Evolutionary conservation across 2,329 filamentous ascomycete genomes (phyloP), one percentile per base, ranked within the genome.

Genomic region (Epichloe baconii): DNA sequence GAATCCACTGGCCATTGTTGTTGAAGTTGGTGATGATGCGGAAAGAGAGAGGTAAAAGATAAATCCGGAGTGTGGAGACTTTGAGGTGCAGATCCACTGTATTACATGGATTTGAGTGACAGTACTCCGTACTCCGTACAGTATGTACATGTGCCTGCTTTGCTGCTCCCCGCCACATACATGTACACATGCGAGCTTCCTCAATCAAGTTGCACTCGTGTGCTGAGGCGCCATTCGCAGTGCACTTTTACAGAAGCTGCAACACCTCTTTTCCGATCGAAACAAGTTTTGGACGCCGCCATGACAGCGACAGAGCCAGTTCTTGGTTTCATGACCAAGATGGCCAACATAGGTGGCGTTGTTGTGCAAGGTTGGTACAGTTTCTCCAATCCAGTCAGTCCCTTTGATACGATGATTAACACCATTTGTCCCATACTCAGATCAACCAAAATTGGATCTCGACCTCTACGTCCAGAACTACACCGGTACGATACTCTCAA

Each of bases 381-480:
- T 31, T 31, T 31, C 14, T 45, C 19, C 34, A 36, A 11, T 38
- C n/a, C 45, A 44, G 19, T 23, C 45, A 44, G 19, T 23, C 11
- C 12, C 5, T 41, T 19, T 6, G 15, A 26, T 21, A 14, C 12
- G 15, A 15, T 35, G 21, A 8, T 43, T 50, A 45, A 40, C 14
- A 7, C 34, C 31, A 12, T 26, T 26, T 37, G 26, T n/a, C 17
- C 21, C 21, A 50, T 26, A 36, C 34, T 21, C 49, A 91, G 87
- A 88, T 46, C 69, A 79, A 6, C 90, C 91, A 10, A 95, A 91
- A 64, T 84, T 97, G 59, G 93, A 97, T 61, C 78, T 98, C 42
- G 88, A 96, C 54, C 80, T 85, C 38, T 97, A 96, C 67, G 85
- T 95, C 47, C 77, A 84, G 57, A 95, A 96, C 64, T 98, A 97